Conservation (phyloP, 768 basidiomycete species). For the Hygrocybe punicea region DNA sequence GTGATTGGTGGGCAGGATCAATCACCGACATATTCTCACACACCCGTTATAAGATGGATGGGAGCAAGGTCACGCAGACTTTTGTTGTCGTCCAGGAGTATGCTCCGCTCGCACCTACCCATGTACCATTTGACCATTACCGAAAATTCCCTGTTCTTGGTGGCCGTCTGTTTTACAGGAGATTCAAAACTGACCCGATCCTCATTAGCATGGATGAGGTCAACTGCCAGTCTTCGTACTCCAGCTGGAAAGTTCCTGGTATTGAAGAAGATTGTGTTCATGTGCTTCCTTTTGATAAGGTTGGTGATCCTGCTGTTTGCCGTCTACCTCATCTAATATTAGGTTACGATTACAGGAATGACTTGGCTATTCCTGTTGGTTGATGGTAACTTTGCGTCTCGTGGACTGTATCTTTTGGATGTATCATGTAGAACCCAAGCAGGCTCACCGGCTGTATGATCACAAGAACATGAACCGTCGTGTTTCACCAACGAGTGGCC, state of each 20-base stretch:
- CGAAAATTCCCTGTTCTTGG: constrained; percentile 7
- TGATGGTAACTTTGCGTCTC: no score
- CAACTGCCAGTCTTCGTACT: constrained; percentile 11
- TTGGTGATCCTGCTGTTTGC: neutral
- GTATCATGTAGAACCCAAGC: no score
- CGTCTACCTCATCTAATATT: no score
- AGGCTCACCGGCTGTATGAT: neutral
- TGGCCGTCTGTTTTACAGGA: constrained; percentile 14
- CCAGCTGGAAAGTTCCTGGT: neutral
- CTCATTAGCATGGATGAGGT: constrained; percentile 9
- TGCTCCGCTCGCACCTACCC: neutral
- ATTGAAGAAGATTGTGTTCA: constrained; percentile 5
- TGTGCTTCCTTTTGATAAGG: neutral
- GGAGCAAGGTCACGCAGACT: neutral
- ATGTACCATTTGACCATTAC: constrained; percentile 8
- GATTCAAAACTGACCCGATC: neutral
- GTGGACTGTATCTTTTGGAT: no score
- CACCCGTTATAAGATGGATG: neutral
- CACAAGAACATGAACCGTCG: no score
- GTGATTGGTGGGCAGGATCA: constrained; percentile 5
- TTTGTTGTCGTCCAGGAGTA: constrained; percentile 4
- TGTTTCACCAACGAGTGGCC: no score
- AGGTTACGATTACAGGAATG: no score
- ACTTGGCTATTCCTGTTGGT: no score
- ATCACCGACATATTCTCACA: constrained; percentile 10